Evolutionary conservation across 139 green algal species (phyloP).

Genomic region (Coccomyxa sp.): DNA sequence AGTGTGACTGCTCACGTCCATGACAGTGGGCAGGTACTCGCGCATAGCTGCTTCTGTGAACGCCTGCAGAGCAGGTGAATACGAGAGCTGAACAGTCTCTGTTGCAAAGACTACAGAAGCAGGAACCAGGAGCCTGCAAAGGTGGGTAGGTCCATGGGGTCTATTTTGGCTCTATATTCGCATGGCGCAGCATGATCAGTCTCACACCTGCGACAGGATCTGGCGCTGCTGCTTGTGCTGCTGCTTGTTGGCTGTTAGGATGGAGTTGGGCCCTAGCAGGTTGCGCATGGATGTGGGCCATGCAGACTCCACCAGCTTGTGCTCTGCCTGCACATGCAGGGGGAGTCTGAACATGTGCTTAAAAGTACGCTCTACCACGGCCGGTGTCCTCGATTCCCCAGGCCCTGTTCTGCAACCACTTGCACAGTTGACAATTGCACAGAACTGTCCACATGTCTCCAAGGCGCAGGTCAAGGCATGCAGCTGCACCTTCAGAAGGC

Average conservation of each 20-base stretch:
- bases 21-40: not conserved
- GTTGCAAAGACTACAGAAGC: not conserved
- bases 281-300: not conserved
- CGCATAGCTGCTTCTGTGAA: not conserved
- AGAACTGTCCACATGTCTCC: too few species aligned
- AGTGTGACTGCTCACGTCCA: not conserved
- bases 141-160: too few species aligned
- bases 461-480: not conserved
- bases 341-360: not conserved
- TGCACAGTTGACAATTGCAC: not conserved
- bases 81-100: not conserved
- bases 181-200: not conserved
- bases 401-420: not conserved
- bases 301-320: not conserved
- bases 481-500: not conserved
- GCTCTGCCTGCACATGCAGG: not conserved
- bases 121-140: not conserved
- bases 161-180: too few species aligned
- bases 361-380: not conserved
- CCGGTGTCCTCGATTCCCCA: not conserved
- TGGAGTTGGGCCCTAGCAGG: not conserved
- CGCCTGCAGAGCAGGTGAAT: not conserved
- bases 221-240: not conserved
- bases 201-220: not conserved
- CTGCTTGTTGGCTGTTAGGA: not conserved